Conservation (phyloP, 768 basidiomycete genomes). For the Scleroderma citrinum region DNA sequence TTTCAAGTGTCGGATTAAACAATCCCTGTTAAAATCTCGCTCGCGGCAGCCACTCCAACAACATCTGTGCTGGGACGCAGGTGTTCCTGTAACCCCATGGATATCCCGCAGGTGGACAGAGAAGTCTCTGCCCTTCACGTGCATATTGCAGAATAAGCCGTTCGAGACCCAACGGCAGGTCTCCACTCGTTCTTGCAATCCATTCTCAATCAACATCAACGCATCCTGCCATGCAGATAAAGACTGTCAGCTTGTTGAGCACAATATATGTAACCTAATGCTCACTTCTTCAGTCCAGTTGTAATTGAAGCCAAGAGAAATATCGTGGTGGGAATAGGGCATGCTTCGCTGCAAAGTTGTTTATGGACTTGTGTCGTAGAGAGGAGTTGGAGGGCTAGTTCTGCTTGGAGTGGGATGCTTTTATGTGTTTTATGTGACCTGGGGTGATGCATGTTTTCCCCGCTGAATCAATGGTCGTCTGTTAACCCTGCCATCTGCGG, state of each 20-base stretch:
- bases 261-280: not conserved
- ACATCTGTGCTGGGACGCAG: not conserved
- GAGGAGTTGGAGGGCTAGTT: too few relatives aligned
- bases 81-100: not conserved
- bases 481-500: not conserved
- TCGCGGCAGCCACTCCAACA: not conserved
- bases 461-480: not conserved
- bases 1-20: not conserved
- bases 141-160: not conserved
- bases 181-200: not conserved
- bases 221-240: not conserved
- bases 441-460: not conserved
- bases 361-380: not conserved
- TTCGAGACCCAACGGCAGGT: not conserved
- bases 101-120: not conserved
- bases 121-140: not conserved
- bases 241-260: not conserved
- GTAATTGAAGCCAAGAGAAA: not conserved
- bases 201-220: not conserved
- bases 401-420: too few relatives aligned
- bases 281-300: not conserved
- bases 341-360: not conserved
- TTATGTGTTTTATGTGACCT: not conserved
- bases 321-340: not conserved
- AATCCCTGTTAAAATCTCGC: conserved; percentile 1